These are phyloP conservation scores for Xylaria sp. DNA, from an alignment of 2,329 filamentous ascomycete genomes.

Conservation along the genomic window DNA sequence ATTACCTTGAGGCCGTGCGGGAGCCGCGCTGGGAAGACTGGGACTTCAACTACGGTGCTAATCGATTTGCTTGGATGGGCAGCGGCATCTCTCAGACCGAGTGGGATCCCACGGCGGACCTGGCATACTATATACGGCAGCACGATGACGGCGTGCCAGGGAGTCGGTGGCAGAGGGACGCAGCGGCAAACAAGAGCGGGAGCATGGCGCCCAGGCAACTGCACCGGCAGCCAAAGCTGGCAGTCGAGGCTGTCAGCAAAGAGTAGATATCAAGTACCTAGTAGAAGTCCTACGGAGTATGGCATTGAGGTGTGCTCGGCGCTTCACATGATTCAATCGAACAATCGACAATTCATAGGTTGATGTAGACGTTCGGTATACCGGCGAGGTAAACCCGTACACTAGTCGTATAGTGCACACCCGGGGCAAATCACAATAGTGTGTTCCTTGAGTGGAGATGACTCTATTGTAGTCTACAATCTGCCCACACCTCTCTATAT, in stretches of 20 bases:
- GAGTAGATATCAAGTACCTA: neutral
- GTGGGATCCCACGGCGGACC: conserved; percentile 36
- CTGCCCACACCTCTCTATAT: too few relatives aligned
- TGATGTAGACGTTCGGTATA: too few relatives aligned
- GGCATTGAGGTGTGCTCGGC: too few relatives aligned
- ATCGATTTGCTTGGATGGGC: conserved; percentile 37
- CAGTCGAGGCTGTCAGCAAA: neutral
- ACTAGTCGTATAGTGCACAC: too few relatives aligned
- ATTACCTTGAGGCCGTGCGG: conserved; percentile 44
- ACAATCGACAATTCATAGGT: too few relatives aligned
- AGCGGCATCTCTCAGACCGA: conserved; percentile 41
- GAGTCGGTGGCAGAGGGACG: neutral
- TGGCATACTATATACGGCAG: conserved; percentile 26
- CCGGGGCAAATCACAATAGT: too few relatives aligned
- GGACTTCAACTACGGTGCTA: conserved; percentile 37
- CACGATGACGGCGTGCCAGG: neutral
- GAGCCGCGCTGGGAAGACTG: conserved; percentile 44
- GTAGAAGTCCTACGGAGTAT: too few relatives aligned
- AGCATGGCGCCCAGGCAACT: neutral
- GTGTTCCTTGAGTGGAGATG: too few relatives aligned
- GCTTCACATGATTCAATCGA: too few relatives aligned
- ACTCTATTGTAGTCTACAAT: too few relatives aligned
- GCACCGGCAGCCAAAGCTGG: neutral
- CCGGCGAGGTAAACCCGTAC: too few relatives aligned
- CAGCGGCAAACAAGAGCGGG: neutral